phyloP scores from a whole-genome alignment of 1,139 yeast genomes.

The Wickerhamiella infanticola region DNA sequence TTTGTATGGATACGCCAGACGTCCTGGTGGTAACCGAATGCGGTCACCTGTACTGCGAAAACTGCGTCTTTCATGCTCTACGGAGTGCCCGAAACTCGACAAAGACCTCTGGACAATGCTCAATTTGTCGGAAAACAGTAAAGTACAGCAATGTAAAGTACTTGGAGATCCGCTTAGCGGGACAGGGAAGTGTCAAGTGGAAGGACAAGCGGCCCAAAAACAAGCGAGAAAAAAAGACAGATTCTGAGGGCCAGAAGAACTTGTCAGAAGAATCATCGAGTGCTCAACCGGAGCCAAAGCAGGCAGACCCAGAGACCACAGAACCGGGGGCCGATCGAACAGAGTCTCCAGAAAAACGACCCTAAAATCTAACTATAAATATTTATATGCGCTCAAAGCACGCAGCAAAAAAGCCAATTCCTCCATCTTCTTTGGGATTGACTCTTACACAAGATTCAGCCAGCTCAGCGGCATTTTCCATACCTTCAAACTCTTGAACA shows the following conservation, averaged over 20 bases:
- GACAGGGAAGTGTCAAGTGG: not conserved
- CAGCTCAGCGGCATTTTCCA: conserved; percentile 28
- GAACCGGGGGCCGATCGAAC: not conserved
- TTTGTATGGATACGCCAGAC: conserved; percentile 24
- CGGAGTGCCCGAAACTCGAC: conserved; percentile 19
- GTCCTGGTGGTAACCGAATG: conserved; percentile 23
- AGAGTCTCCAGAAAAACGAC: not conserved
- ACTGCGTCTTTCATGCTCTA: conserved; percentile 24
- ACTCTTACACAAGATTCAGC: conserved; percentile 85
- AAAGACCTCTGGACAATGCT: conserved; percentile 20
- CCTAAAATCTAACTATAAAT: not conserved
- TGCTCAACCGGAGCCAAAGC: not conserved
- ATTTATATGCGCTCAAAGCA: conserved; percentile 34
- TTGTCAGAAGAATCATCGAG: not conserved
- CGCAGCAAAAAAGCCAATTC: conserved; percentile 94
- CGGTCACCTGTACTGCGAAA: conserved; percentile 26
- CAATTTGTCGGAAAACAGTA: conserved; percentile 22
- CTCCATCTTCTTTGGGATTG: conserved; percentile 78
- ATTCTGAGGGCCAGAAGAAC: not conserved
- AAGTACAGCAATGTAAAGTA: conserved; percentile 11
- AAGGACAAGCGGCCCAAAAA: not conserved
- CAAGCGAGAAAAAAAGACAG: not conserved
- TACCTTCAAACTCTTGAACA: conserved; percentile 43
- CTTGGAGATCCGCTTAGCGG: conserved; percentile 3
- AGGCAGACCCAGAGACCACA: not conserved